Evolutionary conservation across 176 grass and related monocot genomes (phyloP), one percentile per base, ranked within the genome.

Genomic region (Neostapfia colusana): DNA sequence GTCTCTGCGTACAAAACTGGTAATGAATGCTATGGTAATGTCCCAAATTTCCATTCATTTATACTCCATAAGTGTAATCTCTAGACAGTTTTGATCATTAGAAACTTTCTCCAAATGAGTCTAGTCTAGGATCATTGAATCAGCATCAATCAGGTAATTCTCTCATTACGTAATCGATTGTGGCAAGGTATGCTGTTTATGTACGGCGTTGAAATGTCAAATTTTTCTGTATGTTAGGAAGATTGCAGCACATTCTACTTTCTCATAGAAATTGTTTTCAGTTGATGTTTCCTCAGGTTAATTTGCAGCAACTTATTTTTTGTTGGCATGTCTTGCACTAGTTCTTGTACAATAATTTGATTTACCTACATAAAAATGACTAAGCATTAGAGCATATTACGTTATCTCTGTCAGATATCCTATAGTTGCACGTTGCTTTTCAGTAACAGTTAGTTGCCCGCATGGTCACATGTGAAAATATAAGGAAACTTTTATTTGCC

Each of bases 251-350:
- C 15, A 49, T 81, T 56, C 44, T 44, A 54, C 31, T 81, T 58
- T 68, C 18, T 20, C 7, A 36, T 63, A 27, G 28, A 37, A 20
- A 26, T 65, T 16, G 2, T 43, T 63, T 55, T 34, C 10, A 31
- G 27, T 70, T 8, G 8, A 6, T 72, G 54, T 37, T 35, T 20
- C 17, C 61, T 36, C 65, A 51, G 34, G 67, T 60, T 60, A 24
- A 3, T 69, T 69, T 28, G 27, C 21, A 65, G 9, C 45, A 77
- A 45, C 28, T 71, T 46, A 58, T 82, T 81, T 86, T 70, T 15
- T 50, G 4, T 41, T 4, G 23, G 17, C 66, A 36, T 27, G 10
- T n/a, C 6, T 72, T 89, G 36, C 65, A 77, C 13, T 63, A 24
- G 31, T 78, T 86, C 81, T 12, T 57, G 17, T 46, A 57, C 14